Percentiles rank a stretch among this genome's conserved stretches.
Evolutionary conservation across 2,329 filamentous ascomycete genomes (phyloP).

Genomic region (Magnaporthiopsis rhizophila): DNA sequence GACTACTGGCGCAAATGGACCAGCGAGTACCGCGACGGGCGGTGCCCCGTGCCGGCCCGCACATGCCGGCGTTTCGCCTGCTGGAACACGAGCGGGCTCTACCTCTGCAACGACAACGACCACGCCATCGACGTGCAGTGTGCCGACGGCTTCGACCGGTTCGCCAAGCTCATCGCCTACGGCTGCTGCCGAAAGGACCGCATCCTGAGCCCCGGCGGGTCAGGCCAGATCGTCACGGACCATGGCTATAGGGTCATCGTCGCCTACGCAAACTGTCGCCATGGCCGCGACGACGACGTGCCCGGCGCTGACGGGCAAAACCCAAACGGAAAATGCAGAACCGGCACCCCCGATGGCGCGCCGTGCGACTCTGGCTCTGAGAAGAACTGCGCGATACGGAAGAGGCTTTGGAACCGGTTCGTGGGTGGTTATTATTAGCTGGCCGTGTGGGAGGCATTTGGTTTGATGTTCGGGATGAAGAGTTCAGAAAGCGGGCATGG

Average conservation of each 20-base stretch:
- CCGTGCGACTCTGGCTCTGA: neutral
- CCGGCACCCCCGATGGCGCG: neutral
- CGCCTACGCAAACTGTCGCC: neutral
- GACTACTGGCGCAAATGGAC: neutral
- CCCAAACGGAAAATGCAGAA: neutral
- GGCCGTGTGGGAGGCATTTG: too few species aligned
- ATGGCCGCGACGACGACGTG: neutral
- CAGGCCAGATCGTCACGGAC: neutral
- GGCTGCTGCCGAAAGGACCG: neutral
- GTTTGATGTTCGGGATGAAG: neutral
- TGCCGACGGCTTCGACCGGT: neutral
- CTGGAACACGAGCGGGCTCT: conserved; percentile 1
- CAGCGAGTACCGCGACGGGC: neutral
- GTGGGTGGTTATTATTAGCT: neutral
- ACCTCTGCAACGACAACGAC: conserved; percentile 1
- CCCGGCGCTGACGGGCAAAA: neutral
- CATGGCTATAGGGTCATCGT: neutral
- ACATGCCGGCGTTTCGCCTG: neutral
- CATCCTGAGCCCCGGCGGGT: neutral
- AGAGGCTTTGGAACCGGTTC: neutral
- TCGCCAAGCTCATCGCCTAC: neutral
- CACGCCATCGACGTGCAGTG: neutral
- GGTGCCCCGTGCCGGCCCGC: neutral
- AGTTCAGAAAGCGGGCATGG: too few species aligned
- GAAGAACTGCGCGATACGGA: neutral